phyloP scores from a whole-genome alignment of 495 filamentous ascomycete species.

The Aspergillus kassunensis region DNA sequence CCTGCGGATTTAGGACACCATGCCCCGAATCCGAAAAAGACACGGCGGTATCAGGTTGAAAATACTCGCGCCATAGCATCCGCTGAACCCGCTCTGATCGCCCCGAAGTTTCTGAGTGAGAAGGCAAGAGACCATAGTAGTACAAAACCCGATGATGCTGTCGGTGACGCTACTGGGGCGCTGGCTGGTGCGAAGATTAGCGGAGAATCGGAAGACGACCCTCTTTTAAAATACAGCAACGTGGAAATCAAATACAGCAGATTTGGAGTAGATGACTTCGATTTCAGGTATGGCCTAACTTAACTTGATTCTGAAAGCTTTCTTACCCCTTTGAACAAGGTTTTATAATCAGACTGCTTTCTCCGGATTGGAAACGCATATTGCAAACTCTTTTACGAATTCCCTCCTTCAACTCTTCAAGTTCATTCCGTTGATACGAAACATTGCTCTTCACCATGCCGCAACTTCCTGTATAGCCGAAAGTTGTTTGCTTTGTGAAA shows the following conservation, averaged over 20 bases:
- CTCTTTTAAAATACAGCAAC: slow-evolving; percentile 80
- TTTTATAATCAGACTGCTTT: slow-evolving; percentile 89
- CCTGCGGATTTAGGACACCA: slow-evolving; percentile 67
- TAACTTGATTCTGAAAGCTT: neutral
- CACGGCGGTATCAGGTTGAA: slow-evolving; percentile 77
- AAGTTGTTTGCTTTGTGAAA: slow-evolving; percentile 83
- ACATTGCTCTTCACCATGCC: slow-evolving; percentile 85
- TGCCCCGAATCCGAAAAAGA: slow-evolving; percentile 71
- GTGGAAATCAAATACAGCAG: slow-evolving; percentile 96
- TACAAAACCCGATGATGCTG: slow-evolving; percentile 48
- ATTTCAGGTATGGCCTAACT: slow-evolving; percentile 75
- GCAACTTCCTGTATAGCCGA: slow-evolving; percentile 78
- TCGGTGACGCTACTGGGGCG: slow-evolving; percentile 61
- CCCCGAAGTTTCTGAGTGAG: slow-evolving; percentile 90
- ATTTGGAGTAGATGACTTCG: slow-evolving; percentile 96
- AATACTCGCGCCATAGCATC: slow-evolving; percentile 55
- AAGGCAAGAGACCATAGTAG: slow-evolving; percentile 68
- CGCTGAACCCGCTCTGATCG: slow-evolving; percentile 53
- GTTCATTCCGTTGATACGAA: slow-evolving; percentile 83
- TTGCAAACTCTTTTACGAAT: slow-evolving; percentile 93
- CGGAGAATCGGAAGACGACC: slow-evolving; percentile 61
- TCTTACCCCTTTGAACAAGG: slow-evolving; percentile 35
- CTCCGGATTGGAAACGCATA: slow-evolving; percentile 93
- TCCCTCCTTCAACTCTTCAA: slow-evolving; percentile 86
- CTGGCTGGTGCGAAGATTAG: slow-evolving; percentile 58